Evolutionary conservation across 2,329 filamentous ascomycete species (phyloP), one percentile per base, ranked within the genome.

Genomic region (Davidsoniella virescens): DNA sequence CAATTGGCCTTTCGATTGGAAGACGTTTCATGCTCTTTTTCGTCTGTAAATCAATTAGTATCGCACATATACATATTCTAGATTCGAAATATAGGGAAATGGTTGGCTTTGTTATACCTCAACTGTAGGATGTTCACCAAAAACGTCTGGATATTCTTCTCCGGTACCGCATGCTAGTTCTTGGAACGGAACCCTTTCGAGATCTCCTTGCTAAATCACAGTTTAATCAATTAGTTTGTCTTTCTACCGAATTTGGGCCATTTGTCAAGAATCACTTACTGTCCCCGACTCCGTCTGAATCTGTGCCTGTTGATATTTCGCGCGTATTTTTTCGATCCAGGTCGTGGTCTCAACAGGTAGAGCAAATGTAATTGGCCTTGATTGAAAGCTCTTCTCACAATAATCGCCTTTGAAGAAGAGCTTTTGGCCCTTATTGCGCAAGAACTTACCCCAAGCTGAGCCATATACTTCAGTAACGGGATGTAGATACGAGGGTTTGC

Each of bases 321-420:
- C n/a, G 18, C 14, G 26, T 7, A 46, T 9, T 8, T 41, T 39
- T 5, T 29, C 38, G n/a, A 39, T 48, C 45, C 37, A 46, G 4
- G 12, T 37, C 4, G 40, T 25, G 29, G 49, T 47, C 38, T 18
- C 33, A 3, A 18, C 18, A 9, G 49, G 49, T 12, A 51, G 41
- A 37, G 49, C 49, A 47, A 51, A 51, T 20, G 44, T 36, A 18
- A 51, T 40, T 6, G 49, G 49, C 1, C 42, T 29, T 17, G 37
- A 9, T 8, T 38, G 14, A 26, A 41, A 51, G 14, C 16, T 12
- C 5, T 18, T 7, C 5, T 47, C 36, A 7, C 42, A 20, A 23
- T 47, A 42, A 29, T 47, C 44, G 4, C 43, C 49, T 23, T 51
- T 39, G 2, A 47, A 51, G 23, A 51, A 51, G 20, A 39, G 23